Conservation (phyloP, 2,329 filamentous ascomycete species). For the Fusarium sp. region DNA sequence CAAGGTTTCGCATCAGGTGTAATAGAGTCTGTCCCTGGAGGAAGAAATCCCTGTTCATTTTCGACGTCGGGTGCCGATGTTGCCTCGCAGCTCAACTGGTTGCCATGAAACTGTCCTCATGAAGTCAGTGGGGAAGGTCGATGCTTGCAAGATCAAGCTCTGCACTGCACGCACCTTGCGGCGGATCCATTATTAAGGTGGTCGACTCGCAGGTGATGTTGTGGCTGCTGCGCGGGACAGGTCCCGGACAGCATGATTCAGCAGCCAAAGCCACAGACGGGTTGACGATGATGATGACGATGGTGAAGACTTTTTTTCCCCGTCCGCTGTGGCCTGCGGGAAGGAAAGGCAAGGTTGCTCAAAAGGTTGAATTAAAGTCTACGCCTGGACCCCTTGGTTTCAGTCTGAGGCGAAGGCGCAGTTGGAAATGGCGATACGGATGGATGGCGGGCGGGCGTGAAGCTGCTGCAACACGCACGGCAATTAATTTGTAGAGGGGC, state of each 20-base stretch:
- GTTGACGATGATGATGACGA: slow-evolving; percentile 1
- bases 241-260: slow-evolving; percentile 12
- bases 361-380: slow-evolving; percentile 23
- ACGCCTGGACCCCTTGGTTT: slow-evolving; percentile 36
- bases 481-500: slow-evolving; percentile 29
- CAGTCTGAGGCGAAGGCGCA: slow-evolving; percentile 24
- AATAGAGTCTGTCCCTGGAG: not conserved
- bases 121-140: slow-evolving; percentile 12
- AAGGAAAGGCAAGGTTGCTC: not conserved
- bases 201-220: slow-evolving; percentile 12
- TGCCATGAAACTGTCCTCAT: slow-evolving; percentile 5
- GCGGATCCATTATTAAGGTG: slow-evolving; percentile 6
- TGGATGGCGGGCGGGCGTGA: not conserved
- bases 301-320: not conserved
- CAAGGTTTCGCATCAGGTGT: slow-evolving; percentile 24
- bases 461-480: slow-evolving; percentile 15
- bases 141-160: not conserved
- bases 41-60: slow-evolving; percentile 11
- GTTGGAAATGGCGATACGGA: not conserved
- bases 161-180: slow-evolving; percentile 4
- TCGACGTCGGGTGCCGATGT: not conserved
- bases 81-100: not conserved
- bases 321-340: not conserved
- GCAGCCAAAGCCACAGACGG: slow-evolving; percentile 1
- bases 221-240: slow-evolving; percentile 21